phyloP scores from a whole-genome alignment of 768 basidiomycete species.

The Amanita brunnescens region DNA sequence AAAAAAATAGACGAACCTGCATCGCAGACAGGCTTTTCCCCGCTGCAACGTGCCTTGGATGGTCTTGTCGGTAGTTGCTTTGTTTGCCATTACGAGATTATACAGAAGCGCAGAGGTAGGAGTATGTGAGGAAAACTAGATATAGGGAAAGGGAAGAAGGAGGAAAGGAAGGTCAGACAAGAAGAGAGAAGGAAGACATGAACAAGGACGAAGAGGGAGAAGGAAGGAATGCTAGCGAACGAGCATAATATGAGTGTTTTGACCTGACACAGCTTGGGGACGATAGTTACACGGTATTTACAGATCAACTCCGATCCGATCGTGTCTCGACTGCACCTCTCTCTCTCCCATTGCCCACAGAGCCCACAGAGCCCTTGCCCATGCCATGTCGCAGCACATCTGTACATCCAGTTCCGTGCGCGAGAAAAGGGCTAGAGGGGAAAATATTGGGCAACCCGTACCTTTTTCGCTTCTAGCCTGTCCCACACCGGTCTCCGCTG shows the following conservation, averaged over 20 bases:
- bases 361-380: background rate
- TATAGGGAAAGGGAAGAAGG: conserved; percentile 16
- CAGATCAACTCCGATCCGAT: conserved; percentile 9
- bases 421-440: no score
- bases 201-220: conserved; percentile 14
- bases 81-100: conserved; percentile 40
- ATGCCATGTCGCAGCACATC: no score
- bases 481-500: conserved; percentile 4
- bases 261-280: conserved; percentile 9
- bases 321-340: background rate
- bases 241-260: conserved; percentile 11
- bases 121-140: conserved; percentile 5
- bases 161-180: conserved; percentile 22
- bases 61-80: conserved; percentile 23
- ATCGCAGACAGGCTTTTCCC: conserved; percentile 65
- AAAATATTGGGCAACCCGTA: no score
- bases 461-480: background rate
- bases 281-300: conserved; percentile 9
- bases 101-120: conserved; percentile 7
- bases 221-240: conserved; percentile 14
- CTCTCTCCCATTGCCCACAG: background rate
- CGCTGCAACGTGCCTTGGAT: conserved; percentile 43
- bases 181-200: conserved; percentile 15
- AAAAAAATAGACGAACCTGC: conserved; percentile 37
- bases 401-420: background rate